Conservation (phyloP, 768 basidiomycete genomes). For the Gloeostereum incarnatum region DNA sequence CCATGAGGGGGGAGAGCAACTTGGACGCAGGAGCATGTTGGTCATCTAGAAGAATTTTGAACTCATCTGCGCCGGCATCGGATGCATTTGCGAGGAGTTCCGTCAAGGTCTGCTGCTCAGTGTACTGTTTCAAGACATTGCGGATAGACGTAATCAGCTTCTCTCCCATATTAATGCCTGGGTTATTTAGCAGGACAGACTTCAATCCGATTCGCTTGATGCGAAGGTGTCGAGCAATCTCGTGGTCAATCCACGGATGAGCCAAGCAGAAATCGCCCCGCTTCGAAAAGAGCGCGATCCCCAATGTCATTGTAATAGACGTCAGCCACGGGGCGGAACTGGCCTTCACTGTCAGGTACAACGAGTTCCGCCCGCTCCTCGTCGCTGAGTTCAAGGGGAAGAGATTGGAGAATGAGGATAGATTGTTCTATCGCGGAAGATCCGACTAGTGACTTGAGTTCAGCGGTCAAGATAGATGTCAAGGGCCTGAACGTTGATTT, state of each 20-base stretch:
- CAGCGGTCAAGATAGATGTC: constrained; percentile 15
- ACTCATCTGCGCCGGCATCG: constrained; percentile 37
- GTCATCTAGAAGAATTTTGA: constrained; percentile 30
- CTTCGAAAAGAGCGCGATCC: constrained; percentile 4
- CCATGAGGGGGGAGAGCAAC: constrained; percentile 25
- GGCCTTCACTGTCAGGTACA: constrained; percentile 21
- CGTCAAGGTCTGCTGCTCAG: constrained; percentile 28
- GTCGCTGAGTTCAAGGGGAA: constrained; percentile 14
- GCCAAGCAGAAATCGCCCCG: neutral
- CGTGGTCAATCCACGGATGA: constrained; percentile 4
- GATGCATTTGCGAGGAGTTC: constrained; percentile 48
- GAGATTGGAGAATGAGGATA: constrained; percentile 18
- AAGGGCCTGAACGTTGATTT: constrained; percentile 18
- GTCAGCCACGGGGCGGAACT: constrained; percentile 17
- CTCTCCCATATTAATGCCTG: constrained; percentile 33
- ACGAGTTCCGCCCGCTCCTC: constrained; percentile 17
- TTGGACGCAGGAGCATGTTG: constrained; percentile 2
- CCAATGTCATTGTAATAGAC: constrained; percentile 34
- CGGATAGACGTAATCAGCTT: constrained; percentile 31
- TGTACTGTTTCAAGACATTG: constrained; percentile 33
- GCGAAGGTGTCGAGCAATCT: constrained; percentile 9
- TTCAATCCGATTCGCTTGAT: constrained; percentile 9
- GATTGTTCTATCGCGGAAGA: constrained; percentile 14
- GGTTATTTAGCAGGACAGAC: constrained; percentile 12
- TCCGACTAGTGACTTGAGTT: constrained; percentile 13